Evolutionary conservation across 2,329 filamentous ascomycete genomes (phyloP).

Genomic region (Diaporthe vexans): DNA sequence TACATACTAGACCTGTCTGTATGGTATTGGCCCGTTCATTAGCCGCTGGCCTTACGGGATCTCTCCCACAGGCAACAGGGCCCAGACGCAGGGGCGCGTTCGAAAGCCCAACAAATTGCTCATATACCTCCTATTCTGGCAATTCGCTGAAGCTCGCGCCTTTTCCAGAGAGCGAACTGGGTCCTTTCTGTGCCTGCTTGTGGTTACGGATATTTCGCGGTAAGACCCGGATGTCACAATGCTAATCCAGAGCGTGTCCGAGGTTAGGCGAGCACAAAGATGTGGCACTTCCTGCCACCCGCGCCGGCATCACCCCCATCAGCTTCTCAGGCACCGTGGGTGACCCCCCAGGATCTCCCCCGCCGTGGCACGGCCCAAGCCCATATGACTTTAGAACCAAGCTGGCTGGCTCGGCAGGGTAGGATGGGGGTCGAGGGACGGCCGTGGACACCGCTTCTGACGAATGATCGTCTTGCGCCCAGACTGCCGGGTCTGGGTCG

Average conservation of each 20-base stretch:
- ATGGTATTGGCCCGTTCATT: conserved; percentile 3
- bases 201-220: conserved; percentile 1
- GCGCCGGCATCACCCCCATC: conserved; percentile 7
- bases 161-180: conserved; percentile 11
- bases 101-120: conserved; percentile 17
- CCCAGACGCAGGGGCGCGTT: neutral
- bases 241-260: conserved; percentile 26
- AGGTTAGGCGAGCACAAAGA: conserved; percentile 29
- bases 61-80: neutral
- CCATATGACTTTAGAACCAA: conserved; percentile 9
- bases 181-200: neutral
- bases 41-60: conserved; percentile 11
- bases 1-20: conserved; percentile 15
- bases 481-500: conserved; percentile 36
- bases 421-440: conserved; percentile 10
- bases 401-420: conserved; percentile 8
- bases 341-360: conserved; percentile 29
- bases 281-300: conserved; percentile 34
- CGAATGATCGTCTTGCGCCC: conserved; percentile 31
- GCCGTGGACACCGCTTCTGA: neutral
- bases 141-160: conserved; percentile 18
- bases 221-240: conserved; percentile 21
- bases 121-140: neutral
- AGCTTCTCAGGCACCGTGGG: neutral
- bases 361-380: conserved; percentile 20